Conservation (phyloP, 2,329 filamentous ascomycete genomes). For the Rhexocercosporidium sp. region DNA sequence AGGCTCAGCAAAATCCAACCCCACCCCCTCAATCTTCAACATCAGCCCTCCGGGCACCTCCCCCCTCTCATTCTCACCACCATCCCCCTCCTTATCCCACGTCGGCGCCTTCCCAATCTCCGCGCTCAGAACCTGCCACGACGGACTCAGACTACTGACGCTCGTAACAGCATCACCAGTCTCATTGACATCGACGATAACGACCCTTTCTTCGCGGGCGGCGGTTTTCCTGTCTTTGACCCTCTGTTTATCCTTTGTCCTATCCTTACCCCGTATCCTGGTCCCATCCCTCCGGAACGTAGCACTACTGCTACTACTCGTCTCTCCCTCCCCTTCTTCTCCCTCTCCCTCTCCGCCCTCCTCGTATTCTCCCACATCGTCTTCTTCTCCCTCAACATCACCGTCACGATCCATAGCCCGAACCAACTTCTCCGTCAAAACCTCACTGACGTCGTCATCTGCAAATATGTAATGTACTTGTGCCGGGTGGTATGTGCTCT, state of each 20-base stretch:
- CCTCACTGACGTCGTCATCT: conserved; percentile 81
- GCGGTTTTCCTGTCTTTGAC: neutral
- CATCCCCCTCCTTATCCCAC: conserved; percentile 56
- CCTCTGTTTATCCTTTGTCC: conserved; percentile 2
- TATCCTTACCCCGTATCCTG: neutral
- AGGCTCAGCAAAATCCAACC: conserved; percentile 25
- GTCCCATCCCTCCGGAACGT: neutral
- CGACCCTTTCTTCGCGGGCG: conserved; percentile 46
- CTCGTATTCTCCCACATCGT: neutral
- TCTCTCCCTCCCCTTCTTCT: conserved; percentile 6
- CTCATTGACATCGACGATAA: conserved; percentile 61
- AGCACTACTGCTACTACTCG: neutral
- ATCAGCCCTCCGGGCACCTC: conserved; percentile 50
- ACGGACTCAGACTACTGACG: conserved; percentile 73
- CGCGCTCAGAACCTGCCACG: conserved; percentile 71
- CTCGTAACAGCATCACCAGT: conserved; percentile 62
- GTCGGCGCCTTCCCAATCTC: conserved; percentile 64
- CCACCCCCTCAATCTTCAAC: conserved; percentile 64
- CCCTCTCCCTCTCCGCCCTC: neutral
- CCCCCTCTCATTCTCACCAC: conserved; percentile 44
- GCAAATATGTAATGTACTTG: conserved; percentile 90
- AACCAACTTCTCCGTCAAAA: conserved; percentile 70
- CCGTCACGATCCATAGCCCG: conserved; percentile 14
- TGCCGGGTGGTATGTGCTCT: conserved; percentile 78
- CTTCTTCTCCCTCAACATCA: neutral